These are phyloP conservation scores for Hypoxylon sp. DNA, from an alignment of 2,329 filamentous ascomycete species.

Conservation along the genomic window DNA sequence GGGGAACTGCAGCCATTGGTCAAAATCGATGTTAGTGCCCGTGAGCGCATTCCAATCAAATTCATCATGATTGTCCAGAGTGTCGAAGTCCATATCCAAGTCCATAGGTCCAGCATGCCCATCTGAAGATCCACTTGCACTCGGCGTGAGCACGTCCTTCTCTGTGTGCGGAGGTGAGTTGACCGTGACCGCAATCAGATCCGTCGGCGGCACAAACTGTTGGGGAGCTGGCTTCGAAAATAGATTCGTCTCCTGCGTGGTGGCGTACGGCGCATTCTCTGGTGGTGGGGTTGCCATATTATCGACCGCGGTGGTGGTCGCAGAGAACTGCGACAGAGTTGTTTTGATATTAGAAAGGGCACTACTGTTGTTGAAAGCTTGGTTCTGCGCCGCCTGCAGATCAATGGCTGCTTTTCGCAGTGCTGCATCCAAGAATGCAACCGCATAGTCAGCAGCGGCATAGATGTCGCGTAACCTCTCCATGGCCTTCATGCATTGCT, in stretches of 20 bases:
- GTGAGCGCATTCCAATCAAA: conserved; percentile 68
- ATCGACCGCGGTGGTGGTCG: conserved; percentile 40
- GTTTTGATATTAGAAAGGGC: conserved; percentile 40
- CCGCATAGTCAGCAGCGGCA: conserved; percentile 94
- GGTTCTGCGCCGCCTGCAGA: conserved; percentile 59
- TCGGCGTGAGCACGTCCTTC: conserved; percentile 48
- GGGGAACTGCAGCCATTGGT: conserved; percentile 71
- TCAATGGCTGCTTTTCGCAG: conserved; percentile 89
- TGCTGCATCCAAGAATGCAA: conserved; percentile 91
- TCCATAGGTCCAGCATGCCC: conserved; percentile 58
- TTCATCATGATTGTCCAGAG: conserved; percentile 59
- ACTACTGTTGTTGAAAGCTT: conserved; percentile 44
- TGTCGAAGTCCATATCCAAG: conserved; percentile 61
- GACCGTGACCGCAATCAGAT: conserved; percentile 34
- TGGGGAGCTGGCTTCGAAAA: conserved; percentile 32
- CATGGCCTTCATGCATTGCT: conserved; percentile 93
- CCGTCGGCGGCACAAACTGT: conserved; percentile 35
- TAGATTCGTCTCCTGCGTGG: conserved; percentile 55
- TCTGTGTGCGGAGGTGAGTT: conserved; percentile 48
- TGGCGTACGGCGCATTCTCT: conserved; percentile 61
- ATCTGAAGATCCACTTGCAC: conserved; percentile 43
- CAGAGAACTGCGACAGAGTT: conserved; percentile 43
- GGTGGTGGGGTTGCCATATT: conserved; percentile 65
- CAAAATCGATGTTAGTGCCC: conserved; percentile 68
- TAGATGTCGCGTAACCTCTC: conserved; percentile 90